Base-by-base conservation (phyloP, 345 rosid species). In the Gossypium bickii region DNA sequence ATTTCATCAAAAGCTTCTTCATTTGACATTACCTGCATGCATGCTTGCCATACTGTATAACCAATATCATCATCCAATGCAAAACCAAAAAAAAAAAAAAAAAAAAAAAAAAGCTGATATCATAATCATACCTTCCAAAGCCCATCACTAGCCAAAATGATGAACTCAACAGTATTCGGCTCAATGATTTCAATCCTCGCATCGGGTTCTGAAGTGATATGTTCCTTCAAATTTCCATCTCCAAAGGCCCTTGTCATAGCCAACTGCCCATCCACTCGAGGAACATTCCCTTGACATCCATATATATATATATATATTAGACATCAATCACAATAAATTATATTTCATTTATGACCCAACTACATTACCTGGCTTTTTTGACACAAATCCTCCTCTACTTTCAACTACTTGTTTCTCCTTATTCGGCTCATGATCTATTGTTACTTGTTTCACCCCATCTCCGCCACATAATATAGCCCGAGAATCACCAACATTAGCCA, bases 111-210 rank as follows among this genome's bases (percentile, higher is more conserved):
- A 34, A 1, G 41, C 52, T 48, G 52, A 48, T 48, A 34, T 48
- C 52, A 48, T 48, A 48, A 4, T 59, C 11, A 13, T 63, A 82
- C 91, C 87, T 86, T 89, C 87, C 90, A 84, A 0, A 84, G 74
- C 49, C 87, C 90, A 73, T 87, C 91, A 49, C 93, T 83, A 9
- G 90, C 91, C 78, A 89, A 75, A 79, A 87, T 74, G 24, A 86
- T 65, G 81, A 82, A 76, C 3, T 78, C 16, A 2, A 43, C 75
- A 5, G 71, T 16, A 61, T 51, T 77, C 3, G 29, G 4, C 11
- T 79, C 80, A 12, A 77, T 67, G 38, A 5, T 73, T 45, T 60
- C 57, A 2, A 71, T 53, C 7, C 9, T 64, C 41, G 75, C 68
- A 66, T 80, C 78, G 0, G 82, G 85, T 74, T 86, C 81, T 11